Conservation (phyloP, 1,284 basidiomycete species). For the Cerrena zonata region DNA sequence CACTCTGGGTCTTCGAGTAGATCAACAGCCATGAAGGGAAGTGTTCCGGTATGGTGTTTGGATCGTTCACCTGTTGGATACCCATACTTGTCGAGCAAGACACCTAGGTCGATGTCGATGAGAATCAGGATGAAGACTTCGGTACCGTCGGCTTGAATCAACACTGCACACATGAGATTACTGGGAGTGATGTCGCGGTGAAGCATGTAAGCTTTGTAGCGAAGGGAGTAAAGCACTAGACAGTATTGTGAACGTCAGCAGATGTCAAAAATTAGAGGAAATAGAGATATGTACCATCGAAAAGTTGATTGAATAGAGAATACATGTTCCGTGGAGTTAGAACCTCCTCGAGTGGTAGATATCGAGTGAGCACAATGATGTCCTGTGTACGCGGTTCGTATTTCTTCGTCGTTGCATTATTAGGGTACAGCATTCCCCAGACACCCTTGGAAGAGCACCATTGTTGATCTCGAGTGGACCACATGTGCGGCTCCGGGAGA, state of each 20-base stretch:
- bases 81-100: background rate
- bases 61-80: background rate
- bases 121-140: constrained; percentile 7
- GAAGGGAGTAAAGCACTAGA: constrained; percentile 8
- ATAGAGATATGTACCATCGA: constrained; percentile 7
- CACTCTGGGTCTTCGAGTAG: background rate
- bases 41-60: constrained; percentile 10
- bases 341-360: constrained; percentile 3
- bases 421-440: background rate
- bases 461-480: background rate
- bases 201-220: constrained; percentile 8
- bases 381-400: constrained; percentile 8
- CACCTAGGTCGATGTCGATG: constrained; percentile 11
- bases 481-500: constrained; percentile 6
- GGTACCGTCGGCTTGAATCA: background rate
- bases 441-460: constrained; percentile 1
- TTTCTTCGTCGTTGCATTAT: background rate
- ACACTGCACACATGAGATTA: constrained; percentile 11
- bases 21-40: constrained; percentile 13
- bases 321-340: constrained; percentile 7
- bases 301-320: constrained; percentile 6
- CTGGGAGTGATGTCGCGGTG: constrained; percentile 12
- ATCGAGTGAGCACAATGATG: constrained; percentile 6
- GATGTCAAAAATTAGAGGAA: background rate
- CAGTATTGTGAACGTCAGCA: background rate